These are phyloP conservation scores for Berkeleyomyces basicola DNA, from an alignment of 2,329 filamentous ascomycete species.

Conservation along the genomic window DNA sequence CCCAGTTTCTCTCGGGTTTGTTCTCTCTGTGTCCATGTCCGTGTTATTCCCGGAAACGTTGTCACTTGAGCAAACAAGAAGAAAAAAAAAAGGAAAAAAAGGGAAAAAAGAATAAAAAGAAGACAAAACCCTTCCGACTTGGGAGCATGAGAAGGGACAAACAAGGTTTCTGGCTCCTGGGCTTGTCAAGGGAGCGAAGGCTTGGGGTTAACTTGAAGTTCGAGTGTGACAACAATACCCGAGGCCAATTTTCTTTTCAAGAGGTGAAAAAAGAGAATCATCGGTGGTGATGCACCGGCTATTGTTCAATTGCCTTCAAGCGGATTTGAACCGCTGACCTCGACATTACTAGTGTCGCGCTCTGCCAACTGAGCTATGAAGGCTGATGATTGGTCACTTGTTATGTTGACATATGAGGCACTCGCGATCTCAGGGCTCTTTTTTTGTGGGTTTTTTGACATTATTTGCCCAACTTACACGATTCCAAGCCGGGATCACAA, in stretches of 20 bases:
- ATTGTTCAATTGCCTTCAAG: neutral
- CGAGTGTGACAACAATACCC: neutral
- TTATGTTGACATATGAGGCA: neutral
- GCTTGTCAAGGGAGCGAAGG: neutral
- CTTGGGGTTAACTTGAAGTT: neutral
- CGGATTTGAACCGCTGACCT: slow-evolving; percentile 13
- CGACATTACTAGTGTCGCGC: slow-evolving; percentile 14
- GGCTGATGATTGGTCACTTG: neutral
- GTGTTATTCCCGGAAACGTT: neutral
- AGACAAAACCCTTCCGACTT: too few species aligned
- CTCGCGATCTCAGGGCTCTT: too few species aligned
- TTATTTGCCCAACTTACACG: too few species aligned
- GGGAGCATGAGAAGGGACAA: neutral
- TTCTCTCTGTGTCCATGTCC: neutral
- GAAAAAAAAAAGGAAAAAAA: neutral
- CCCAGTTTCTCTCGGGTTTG: too few species aligned
- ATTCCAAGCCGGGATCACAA: too few species aligned
- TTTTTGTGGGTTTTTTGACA: too few species aligned
- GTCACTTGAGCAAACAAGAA: neutral
- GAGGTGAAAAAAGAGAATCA: neutral
- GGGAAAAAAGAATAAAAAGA: neutral
- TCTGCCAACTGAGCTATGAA: slow-evolving; percentile 13
- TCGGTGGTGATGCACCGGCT: too few species aligned
- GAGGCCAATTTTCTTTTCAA: neutral
- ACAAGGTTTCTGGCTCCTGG: neutral